phyloP scores from a whole-genome alignment of 2,329 filamentous ascomycete genomes.

The Cladorrhinum sp. region DNA sequence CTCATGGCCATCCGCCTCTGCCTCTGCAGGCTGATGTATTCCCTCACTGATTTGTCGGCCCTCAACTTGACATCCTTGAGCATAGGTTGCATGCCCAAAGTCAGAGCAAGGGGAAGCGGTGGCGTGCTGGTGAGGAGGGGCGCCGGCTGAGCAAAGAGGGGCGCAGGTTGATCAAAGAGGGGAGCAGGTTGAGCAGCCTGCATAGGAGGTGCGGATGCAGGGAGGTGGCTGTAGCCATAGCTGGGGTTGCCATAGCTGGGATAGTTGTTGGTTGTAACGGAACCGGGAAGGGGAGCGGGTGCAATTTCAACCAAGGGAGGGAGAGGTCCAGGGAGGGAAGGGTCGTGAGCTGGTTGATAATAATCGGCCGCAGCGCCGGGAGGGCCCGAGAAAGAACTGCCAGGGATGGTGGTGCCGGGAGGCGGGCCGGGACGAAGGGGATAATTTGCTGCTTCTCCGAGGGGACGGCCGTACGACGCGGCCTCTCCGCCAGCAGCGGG shows the following conservation, averaged over 20 bases:
- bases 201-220: too few relatives aligned
- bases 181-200: slow-evolving; percentile 5
- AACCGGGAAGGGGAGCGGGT: background rate
- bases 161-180: background rate
- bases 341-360: background rate
- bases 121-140: background rate
- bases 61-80: background rate
- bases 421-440: background rate
- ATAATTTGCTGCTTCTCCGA: background rate
- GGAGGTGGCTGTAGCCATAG: background rate
- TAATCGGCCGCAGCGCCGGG: background rate
- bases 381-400: background rate
- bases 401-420: slow-evolving; percentile 5
- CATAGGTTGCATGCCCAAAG: background rate
- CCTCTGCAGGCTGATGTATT: slow-evolving; percentile 35
- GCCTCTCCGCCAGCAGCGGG: background rate
- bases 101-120: background rate
- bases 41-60: slow-evolving; percentile 34
- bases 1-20: slow-evolving; percentile 20
- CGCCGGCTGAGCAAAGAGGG: background rate
- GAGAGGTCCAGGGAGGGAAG: background rate
- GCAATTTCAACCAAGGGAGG: background rate
- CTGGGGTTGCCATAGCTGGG: background rate
- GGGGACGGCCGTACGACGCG: slow-evolving; percentile 3
- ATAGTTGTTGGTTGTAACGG: background rate